These are phyloP conservation scores for Tetrahymena malaccensis DNA, from an alignment of 73 alveolate species.

Conservation along the genomic window DNA sequence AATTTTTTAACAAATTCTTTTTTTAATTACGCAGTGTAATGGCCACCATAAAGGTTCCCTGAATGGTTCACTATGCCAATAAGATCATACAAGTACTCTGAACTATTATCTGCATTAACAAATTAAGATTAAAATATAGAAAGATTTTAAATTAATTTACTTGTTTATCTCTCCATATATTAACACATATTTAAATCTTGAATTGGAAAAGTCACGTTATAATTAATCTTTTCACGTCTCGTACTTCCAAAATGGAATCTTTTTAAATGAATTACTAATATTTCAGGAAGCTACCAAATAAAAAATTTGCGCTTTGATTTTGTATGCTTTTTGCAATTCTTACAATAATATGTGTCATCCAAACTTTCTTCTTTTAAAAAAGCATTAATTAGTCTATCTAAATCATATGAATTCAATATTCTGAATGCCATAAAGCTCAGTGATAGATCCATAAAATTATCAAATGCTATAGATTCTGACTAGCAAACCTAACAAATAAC, in stretches of 20 bases:
- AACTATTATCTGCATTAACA: not conserved
- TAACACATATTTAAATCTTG: constrained; percentile 9
- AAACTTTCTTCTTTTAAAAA: constrained; percentile 18
- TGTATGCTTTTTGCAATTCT: constrained; percentile 53
- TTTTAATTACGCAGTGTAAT: constrained; percentile 23
- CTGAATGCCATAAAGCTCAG: constrained; percentile 11
- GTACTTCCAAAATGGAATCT: constrained; percentile 53
- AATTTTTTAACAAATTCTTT: not conserved
- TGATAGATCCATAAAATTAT: constrained; percentile 54
- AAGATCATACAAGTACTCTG: not conserved
- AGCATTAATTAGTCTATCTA: constrained; percentile 12
- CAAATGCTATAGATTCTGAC: constrained; percentile 57
- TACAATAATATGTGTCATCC: constrained; percentile 44
- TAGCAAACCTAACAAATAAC: constrained; percentile 54
- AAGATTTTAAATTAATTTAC: not conserved
- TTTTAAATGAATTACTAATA: constrained; percentile 63
- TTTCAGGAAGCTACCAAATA: constrained; percentile 60
- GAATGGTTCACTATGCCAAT: constrained; percentile 38
- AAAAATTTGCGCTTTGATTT: constrained; percentile 46
- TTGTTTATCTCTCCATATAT: not conserved
- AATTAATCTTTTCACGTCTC: constrained; percentile 57
- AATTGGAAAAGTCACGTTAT: constrained; percentile 48
- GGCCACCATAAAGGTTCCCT: constrained; percentile 36
- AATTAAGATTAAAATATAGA: not conserved
- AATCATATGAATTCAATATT: not conserved